Evolutionary conservation across 176 grass and related monocot genomes (phyloP).

Genomic region (sorghum (Sorghum bicolor)): Sorghum_bicolor_NCBIv3 NC_012879.2:53281501-53282000

Average conservation of each 20-base stretch:
- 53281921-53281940: neutral
- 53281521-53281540: too few relatives aligned
- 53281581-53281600: too few relatives aligned
- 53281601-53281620: neutral
- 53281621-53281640: neutral
- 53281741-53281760: neutral
- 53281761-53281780: neutral
- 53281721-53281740: neutral
- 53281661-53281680: neutral
- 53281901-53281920: neutral
- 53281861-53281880: neutral
- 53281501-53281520: too few relatives aligned
- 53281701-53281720: neutral
- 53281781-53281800: fast-evolving
- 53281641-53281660: neutral
- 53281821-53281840: neutral
- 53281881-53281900: neutral
- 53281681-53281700: neutral
- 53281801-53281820: neutral
- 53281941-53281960: neutral
- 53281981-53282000: too few relatives aligned
- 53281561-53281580: too few relatives aligned
- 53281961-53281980: neutral
- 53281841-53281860: neutral
- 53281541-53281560: too few relatives aligned